Evolutionary conservation across 371 early-diverging fungal species (phyloP).

Genomic region (Rhizopus stolonifer): DNA sequence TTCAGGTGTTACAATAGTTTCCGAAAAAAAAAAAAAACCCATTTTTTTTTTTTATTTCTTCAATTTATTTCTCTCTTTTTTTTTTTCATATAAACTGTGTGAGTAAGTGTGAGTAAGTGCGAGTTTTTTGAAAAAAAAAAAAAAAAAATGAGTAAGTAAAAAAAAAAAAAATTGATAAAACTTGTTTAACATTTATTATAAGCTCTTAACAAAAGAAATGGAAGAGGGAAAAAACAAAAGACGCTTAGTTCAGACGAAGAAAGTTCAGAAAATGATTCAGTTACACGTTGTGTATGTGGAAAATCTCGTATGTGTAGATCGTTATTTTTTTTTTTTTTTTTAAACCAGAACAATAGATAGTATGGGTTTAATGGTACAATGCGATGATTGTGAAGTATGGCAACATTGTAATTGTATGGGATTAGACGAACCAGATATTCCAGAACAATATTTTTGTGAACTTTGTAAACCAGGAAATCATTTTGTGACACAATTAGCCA

Average conservation of each 20-base stretch:
- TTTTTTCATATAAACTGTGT: background rate
- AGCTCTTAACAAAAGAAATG: slow-evolving; percentile 33
- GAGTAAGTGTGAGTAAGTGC: slow-evolving; percentile 1
- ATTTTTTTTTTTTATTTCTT: no score
- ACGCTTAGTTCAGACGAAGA: slow-evolving; percentile 33
- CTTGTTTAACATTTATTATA: no score
- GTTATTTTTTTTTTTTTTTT: background rate
- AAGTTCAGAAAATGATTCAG: slow-evolving; percentile 58
- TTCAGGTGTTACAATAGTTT: no score
- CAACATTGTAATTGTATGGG: slow-evolving; percentile 87
- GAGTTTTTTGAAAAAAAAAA: no score
- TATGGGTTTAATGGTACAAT: slow-evolving; percentile 82
- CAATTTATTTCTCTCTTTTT: no score
- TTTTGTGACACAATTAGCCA: slow-evolving; percentile 9
- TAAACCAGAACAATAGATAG: slow-evolving; percentile 26
- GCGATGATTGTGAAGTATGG: slow-evolving; percentile 87
- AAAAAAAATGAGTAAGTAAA: no score
- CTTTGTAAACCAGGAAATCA: slow-evolving; percentile 55
- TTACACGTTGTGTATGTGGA: slow-evolving; percentile 77
- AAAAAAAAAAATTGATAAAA: no score
- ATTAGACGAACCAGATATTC: slow-evolving; percentile 65
- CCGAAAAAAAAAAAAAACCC: no score
- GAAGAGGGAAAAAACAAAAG: slow-evolving; percentile 16
- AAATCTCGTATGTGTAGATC: slow-evolving; percentile 53
- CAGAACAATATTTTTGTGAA: slow-evolving; percentile 87